Conservation (phyloP, 768 basidiomycete species). For the Cubamyces lactineus region DNA sequence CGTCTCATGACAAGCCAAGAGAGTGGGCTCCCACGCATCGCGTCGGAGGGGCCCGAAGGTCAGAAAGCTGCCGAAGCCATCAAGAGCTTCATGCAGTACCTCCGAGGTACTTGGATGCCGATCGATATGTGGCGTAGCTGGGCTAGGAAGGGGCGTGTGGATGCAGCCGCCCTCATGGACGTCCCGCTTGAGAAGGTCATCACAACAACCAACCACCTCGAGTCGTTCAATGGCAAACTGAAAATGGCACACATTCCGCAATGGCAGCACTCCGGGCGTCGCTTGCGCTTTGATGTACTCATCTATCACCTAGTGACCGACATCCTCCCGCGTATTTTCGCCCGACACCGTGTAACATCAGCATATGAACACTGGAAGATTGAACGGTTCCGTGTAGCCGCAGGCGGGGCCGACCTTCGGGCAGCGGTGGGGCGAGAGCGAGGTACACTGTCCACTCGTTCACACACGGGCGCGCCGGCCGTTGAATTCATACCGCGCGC, state of each 20-base stretch:
- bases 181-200: conserved; percentile 35
- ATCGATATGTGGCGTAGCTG: conserved; percentile 38
- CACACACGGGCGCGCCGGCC: too few relatives aligned
- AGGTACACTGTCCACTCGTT: too few relatives aligned
- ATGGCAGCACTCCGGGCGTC: conserved; percentile 34
- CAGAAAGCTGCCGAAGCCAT: conserved; percentile 28
- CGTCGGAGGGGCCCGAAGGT: too few relatives aligned
- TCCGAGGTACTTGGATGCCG: conserved; percentile 31
- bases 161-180: conserved; percentile 32
- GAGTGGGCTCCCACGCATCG: neutral
- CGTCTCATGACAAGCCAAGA: neutral
- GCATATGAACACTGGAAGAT: neutral
- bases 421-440: too few relatives aligned
- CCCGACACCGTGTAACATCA: conserved; percentile 3
- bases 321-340: conserved; percentile 32
- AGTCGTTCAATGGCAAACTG: conserved; percentile 42
- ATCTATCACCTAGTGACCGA: conserved; percentile 22
- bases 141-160: conserved; percentile 33
- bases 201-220: conserved; percentile 45
- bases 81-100: conserved; percentile 26
- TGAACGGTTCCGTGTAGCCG: neutral
- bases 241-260: conserved; percentile 37
- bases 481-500: too few relatives aligned
- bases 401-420: neutral
- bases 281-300: conserved; percentile 38